Evolutionary conservation across 1,139 yeast genomes (phyloP), one percentile per base, ranked within the genome.

Genomic region (Geotrichum citri-aurantii): DNA sequence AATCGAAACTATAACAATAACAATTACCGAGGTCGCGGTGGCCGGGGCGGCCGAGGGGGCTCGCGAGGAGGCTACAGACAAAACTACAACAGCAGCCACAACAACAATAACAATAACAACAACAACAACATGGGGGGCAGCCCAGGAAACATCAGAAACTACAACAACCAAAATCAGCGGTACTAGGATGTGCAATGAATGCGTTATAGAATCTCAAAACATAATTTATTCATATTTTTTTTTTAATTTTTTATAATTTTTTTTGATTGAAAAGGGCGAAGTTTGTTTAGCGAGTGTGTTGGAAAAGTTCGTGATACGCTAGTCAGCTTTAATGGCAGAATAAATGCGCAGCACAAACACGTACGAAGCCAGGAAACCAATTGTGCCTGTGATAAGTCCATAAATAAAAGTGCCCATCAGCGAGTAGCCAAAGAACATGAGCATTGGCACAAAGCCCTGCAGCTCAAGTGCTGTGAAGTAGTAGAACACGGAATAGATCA

Each of bases 371-470:
- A 85, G 70, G 56, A 87, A 80, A 3, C 92, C 91, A 37, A 89
- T 77, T 0, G 95, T 79, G 8, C 97, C 97, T 65, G 90, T 84
- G 2, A 88, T 83, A 44, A 86, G 74, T 1, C 92, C 88, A 60
- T 88, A 77, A 53, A 86, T 73, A 6, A 80, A 68, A 66, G 88
- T 83, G 40, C 86, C 81, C 55, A 89, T 77, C 2, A 84, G 78
- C 72, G 89, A 84, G 69, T 90, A 89, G 48, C 85, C 81, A 66
- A 90, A 82, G 69, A 86, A 89, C 62, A 89, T 74, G 61, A 89
- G 70, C 3, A 80, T 76, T 47, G 92, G 85, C n/a, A 88, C 83
- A 65, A 86, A 80, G 64, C 88, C 95, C 48, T 65, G 61, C 40
- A 71, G 59, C 12, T 64, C 55, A 46, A 72, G 64, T 21, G 64